Conservation (phyloP, 805 yeast genomes). For the Candida fluviatilis region DNA sequence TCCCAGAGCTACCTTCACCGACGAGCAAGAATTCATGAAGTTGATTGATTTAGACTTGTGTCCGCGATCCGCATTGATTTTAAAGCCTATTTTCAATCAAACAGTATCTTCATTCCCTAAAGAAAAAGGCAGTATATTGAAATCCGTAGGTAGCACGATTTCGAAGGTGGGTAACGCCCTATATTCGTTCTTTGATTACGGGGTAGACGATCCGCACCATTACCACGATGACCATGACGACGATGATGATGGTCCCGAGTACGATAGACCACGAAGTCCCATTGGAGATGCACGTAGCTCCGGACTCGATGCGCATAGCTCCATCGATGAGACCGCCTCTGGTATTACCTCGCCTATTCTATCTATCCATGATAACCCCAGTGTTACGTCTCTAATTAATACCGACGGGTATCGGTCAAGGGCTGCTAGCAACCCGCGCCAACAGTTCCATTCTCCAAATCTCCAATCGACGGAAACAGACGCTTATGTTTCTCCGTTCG, state of each 20-base stretch:
- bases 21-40: constrained; percentile 50
- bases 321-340: constrained; percentile 5
- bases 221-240: constrained; percentile 5
- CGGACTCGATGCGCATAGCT: constrained; percentile 3
- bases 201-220: constrained; percentile 21
- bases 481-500: constrained; percentile 5
- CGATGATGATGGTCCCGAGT: neutral
- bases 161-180: constrained; percentile 24
- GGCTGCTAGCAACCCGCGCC: neutral
- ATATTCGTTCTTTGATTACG: constrained; percentile 40
- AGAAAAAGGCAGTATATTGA: constrained; percentile 5
- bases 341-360: constrained; percentile 4
- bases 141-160: constrained; percentile 7
- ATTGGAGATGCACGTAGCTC: constrained; percentile 1
- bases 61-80: constrained; percentile 70
- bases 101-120: constrained; percentile 9
- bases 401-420: neutral
- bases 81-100: constrained; percentile 54
- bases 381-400: constrained; percentile 1
- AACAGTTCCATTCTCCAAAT: neutral
- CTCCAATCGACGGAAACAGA: constrained; percentile 1
- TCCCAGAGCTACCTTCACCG: constrained; percentile 47
- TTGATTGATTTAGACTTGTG: constrained; percentile 54
- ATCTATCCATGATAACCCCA: neutral
- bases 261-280: neutral